phyloP scores from a whole-genome alignment of 352 stramenopile species.

The Phytophthora macrochlamydospora region DNA sequence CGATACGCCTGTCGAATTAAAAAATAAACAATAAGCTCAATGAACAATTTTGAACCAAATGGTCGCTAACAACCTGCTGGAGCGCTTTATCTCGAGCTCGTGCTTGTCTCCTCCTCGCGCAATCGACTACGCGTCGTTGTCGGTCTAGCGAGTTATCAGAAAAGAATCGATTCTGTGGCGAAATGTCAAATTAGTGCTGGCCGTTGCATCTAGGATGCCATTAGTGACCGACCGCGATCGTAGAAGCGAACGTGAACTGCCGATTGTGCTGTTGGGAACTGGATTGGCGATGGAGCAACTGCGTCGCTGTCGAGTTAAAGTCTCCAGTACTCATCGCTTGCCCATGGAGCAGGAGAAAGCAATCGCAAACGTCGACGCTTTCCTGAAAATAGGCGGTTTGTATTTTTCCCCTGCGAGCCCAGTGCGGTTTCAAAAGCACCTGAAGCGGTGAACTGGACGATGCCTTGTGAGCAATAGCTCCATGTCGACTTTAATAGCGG shows the following conservation, averaged over 20 bases:
- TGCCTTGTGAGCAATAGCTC: conserved; percentile 27
- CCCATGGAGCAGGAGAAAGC: neutral
- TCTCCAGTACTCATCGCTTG: conserved; percentile 30
- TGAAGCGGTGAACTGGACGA: conserved; percentile 20
- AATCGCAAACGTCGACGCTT: neutral
- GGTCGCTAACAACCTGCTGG: conserved; percentile 43
- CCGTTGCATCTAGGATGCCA: neutral
- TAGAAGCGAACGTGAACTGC: conserved; percentile 40
- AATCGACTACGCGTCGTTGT: conserved; percentile 60
- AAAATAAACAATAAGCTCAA: too few species aligned
- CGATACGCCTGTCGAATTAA: conserved; percentile 39
- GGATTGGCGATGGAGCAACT: conserved; percentile 45
- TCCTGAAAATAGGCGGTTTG: conserved; percentile 27
- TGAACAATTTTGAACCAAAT: too few species aligned
- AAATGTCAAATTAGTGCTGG: too few species aligned
- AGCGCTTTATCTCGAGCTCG: conserved; percentile 51
- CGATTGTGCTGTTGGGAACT: conserved; percentile 37
- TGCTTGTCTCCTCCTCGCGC: conserved; percentile 58
- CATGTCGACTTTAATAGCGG: conserved; percentile 35
- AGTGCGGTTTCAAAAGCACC: conserved; percentile 29
- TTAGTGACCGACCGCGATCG: conserved; percentile 36
- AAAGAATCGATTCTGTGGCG: conserved; percentile 69
- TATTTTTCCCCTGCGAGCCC: conserved; percentile 1
- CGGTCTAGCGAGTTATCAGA: conserved; percentile 70
- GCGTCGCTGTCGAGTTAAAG: conserved; percentile 33